Percentiles rank a stretch among this genome's conserved stretches.
Conservation (phyloP, 345 rosid genomes). For the Syzygium aqueum region DNA sequence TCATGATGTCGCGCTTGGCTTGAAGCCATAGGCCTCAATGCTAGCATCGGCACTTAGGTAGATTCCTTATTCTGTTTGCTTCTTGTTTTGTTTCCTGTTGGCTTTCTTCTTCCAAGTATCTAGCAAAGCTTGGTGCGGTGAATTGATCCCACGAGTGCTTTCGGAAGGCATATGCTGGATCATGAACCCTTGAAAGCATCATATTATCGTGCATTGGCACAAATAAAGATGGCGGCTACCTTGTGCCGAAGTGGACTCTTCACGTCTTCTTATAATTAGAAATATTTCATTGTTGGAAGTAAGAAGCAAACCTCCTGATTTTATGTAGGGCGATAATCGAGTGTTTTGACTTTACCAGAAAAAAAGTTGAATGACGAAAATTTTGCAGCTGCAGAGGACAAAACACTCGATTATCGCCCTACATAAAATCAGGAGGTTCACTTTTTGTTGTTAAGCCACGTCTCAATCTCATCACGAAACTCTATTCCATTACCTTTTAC, state of each 20-base stretch:
- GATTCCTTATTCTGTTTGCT: not conserved
- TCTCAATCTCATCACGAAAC: not conserved
- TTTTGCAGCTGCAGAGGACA: not conserved
- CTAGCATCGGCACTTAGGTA: slow-evolving; percentile 53
- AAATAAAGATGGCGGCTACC: slow-evolving; percentile 44
- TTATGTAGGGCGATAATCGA: too few species aligned
- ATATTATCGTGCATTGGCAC: slow-evolving; percentile 39
- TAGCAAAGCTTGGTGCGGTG: not conserved
- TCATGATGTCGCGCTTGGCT: slow-evolving; percentile 71
- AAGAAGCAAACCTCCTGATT: not conserved
- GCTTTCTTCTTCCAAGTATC: not conserved
- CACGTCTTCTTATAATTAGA: not conserved
- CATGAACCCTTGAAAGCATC: slow-evolving; percentile 49
- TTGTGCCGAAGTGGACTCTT: slow-evolving; percentile 29
- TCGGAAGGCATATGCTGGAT: slow-evolving; percentile 42
- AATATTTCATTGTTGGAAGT: not conserved
- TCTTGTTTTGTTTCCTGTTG: not conserved
- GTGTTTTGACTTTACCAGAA: too few species aligned
- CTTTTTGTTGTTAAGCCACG: not conserved
- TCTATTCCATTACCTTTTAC: not conserved
- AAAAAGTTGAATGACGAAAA: not conserved
- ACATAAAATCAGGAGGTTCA: not conserved
- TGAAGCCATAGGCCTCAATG: slow-evolving; percentile 44
- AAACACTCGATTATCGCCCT: not conserved
- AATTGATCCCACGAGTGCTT: not conserved